These are phyloP conservation scores for Rubus idaeus DNA, from an alignment of 306 rosid genomes.

Conservation along the genomic window DNA sequence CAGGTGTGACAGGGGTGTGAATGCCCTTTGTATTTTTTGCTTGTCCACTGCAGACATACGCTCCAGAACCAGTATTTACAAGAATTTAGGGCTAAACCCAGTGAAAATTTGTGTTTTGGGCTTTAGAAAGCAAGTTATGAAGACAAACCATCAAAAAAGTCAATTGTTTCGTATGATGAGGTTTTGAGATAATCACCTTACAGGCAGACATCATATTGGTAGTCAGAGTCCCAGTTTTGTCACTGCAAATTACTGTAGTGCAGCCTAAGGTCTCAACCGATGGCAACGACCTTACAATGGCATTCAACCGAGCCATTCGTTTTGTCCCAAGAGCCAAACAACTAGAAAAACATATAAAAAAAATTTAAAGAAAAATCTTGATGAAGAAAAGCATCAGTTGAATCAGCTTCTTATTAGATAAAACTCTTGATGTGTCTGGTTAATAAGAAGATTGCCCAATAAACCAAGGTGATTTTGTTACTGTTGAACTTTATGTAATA, in stretches of 20 bases:
- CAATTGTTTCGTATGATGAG: conserved; percentile 11
- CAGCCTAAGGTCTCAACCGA: conserved; percentile 98
- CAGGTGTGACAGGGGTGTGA: not conserved
- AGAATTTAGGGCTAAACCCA: not conserved
- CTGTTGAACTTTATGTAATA: not conserved
- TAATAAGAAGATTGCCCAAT: too few species aligned
- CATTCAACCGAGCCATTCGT: conserved; percentile 96
- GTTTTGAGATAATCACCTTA: conserved; percentile 51
- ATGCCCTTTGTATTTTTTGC: not conserved
- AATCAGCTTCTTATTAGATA: too few species aligned
- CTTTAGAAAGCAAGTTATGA: not conserved
- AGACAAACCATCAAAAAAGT: not conserved
- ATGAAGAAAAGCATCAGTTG: not conserved
- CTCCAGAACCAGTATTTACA: not conserved
- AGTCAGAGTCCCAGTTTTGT: conserved; percentile 96
- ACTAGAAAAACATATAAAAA: conserved; percentile 36
- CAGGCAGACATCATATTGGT: conserved; percentile 97
- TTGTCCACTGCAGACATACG: not conserved
- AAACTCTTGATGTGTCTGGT: too few species aligned
- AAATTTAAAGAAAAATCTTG: conserved; percentile 7
- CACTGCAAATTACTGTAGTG: conserved; percentile 97
- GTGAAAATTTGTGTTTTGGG: not conserved
- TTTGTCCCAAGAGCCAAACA: conserved; percentile 99
- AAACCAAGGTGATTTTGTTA: too few species aligned
- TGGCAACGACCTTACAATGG: conserved; percentile 92